A percentile compares a stretch with the other conserved stretches of the same genome.
These are phyloP conservation scores for Pseudogymnoascus sp. DNA, from an alignment of 2,329 filamentous ascomycete species.

Conservation along the genomic window DNA sequence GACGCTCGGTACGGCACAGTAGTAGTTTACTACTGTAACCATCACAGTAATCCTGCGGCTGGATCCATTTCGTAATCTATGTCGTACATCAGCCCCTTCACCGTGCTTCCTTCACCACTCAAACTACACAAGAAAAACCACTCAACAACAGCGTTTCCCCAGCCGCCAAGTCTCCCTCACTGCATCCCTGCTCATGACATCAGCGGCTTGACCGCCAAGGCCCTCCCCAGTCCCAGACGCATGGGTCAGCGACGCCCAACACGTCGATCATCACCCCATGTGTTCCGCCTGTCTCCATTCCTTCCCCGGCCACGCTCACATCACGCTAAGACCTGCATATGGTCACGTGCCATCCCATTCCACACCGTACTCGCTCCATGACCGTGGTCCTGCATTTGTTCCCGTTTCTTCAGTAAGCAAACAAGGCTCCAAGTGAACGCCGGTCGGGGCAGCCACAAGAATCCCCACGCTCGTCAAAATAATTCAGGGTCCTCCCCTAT, in stretches of 20 bases:
- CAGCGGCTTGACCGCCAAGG: slow-evolving; percentile 1
- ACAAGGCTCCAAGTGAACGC: neutral
- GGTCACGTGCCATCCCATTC: slow-evolving; percentile 4
- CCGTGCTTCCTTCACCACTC: neutral
- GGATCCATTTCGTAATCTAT: slow-evolving; percentile 5
- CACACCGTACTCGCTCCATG: neutral
- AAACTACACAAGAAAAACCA: neutral
- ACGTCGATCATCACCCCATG: neutral
- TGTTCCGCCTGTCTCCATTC: neutral
- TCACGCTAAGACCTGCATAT: neutral
- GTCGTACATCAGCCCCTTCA: slow-evolving; percentile 4
- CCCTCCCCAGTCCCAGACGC: neutral
- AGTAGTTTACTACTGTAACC: neutral
- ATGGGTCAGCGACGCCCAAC: neutral
- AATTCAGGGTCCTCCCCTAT: neutral
- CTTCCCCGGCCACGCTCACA: slow-evolving; percentile 2
- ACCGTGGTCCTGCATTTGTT: neutral
- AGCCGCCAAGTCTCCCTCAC: neutral
- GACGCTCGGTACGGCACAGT: neutral
- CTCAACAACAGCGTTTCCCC: neutral
- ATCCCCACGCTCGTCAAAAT: neutral
- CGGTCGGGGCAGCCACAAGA: neutral
- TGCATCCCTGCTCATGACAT: neutral
- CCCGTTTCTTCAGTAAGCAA: neutral
- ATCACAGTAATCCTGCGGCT: neutral